Evolutionary conservation across 2,329 filamentous ascomycete species (phyloP), one percentile per base, ranked within the genome.

Genomic region (Helminthosporium solani): DNA sequence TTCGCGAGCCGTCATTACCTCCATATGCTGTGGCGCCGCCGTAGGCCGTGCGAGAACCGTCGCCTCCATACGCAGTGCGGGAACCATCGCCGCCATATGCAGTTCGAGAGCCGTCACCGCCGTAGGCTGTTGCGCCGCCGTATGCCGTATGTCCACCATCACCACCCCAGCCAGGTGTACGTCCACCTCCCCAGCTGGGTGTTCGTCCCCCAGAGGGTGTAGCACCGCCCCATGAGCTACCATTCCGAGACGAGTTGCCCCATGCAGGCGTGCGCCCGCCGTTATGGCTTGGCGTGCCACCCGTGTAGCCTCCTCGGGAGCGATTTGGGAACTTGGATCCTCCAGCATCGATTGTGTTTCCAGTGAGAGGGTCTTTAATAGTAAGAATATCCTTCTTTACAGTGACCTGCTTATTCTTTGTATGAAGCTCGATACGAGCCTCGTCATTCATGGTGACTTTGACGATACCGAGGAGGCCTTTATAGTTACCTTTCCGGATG

Each of bases 391-490:
- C 85, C 66, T 95, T 95, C 16, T 84, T 81, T 28, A 97, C 83
- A 7, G 86, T 90, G 51, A 97, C 83, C 14, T 88, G 87, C 77
- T 96, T 97, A 73, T 85, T 89, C 75, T 95, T 96, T 5, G 91
- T 91, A 67, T 97, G 92, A 31, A 99, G 76, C 72, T 99, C 94
- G 33, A 99, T 87, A 53, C 91, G 87, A 23, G 90, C 92, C 61
- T 87, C 83, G 3, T 82, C 82, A 59, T 95, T 91, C 6, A 89
- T 95, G 1, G 92, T 87, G 66, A 97, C 92, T 67, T 96, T 96
- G 59, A 99, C 91, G 56, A 96, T 95, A 59, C 94, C 94, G 33
- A 97, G 77, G 34, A 96, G 78, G 46, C 92, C 92, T 73, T 99
- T 99, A 76, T 92, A 90, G 18, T 87, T 84, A 21, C 94, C 94